Conservation (phyloP, 306 rosid species). For the Oemleria cerasiformis region DNA sequence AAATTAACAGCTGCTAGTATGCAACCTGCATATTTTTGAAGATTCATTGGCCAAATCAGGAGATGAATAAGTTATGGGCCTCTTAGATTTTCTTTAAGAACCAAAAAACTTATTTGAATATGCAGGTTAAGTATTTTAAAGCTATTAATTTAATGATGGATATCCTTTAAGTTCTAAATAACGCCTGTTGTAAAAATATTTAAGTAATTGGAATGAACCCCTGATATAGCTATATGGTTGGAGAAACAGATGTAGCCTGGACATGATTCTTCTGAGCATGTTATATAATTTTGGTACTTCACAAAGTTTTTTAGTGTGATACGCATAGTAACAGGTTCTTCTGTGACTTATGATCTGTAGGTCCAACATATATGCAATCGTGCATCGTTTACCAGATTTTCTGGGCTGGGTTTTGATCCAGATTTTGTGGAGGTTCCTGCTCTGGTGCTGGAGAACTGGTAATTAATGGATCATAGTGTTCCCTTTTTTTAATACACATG, state of each 20-base stretch:
- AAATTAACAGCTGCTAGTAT: neutral
- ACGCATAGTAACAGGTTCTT: neutral
- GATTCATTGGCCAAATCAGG: neutral
- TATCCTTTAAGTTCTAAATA: conserved; percentile 1
- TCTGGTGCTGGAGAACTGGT: conserved; percentile 87
- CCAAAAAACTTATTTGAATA: neutral
- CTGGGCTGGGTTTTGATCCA: conserved; percentile 89
- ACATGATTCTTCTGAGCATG: neutral
- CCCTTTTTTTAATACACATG: conserved; percentile 23
- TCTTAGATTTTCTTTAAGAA: neutral
- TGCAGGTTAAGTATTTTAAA: neutral
- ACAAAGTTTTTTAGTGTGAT: neutral
- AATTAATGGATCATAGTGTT: conserved; percentile 16
- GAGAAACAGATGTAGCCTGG: neutral
- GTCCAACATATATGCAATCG: conserved; percentile 95
- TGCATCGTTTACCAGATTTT: conserved; percentile 75
- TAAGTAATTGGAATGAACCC: neutral
- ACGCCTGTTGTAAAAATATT: neutral
- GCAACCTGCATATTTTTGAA: neutral
- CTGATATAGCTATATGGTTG: neutral
- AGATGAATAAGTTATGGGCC: neutral
- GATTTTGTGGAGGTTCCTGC: conserved; percentile 95
- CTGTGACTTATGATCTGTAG: conserved; percentile 37
- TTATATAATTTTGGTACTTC: neutral
- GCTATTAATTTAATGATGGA: neutral